Evolutionary conservation across 345 rosid species (phyloP).

Genomic region (Populus ilicifolia): DNA sequence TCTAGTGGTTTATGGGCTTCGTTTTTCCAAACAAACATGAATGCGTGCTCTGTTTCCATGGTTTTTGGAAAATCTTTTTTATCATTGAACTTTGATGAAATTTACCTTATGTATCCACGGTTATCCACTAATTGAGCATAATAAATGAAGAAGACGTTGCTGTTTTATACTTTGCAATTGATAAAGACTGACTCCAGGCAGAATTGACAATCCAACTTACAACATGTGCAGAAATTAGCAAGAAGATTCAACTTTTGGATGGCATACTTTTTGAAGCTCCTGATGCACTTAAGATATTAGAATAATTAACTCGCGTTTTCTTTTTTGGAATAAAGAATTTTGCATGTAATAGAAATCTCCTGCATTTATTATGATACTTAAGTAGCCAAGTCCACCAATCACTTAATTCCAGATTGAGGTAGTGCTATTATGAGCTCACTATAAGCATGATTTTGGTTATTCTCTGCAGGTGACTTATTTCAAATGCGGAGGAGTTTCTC

Average conservation of each 20-base stretch:
- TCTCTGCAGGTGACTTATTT: conserved; percentile 63
- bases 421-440: not conserved
- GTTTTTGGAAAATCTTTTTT: not conserved
- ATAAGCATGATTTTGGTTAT: not conserved
- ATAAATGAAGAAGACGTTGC: not conserved
- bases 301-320: not conserved
- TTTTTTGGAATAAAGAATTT: not conserved
- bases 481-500: conserved; percentile 94
- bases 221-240: not conserved
- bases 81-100: not conserved
- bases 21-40: not conserved
- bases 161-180: not conserved
- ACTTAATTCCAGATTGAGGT: not conserved
- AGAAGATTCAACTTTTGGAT: not conserved
- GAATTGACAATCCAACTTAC: not conserved
- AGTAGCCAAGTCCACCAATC: not conserved
- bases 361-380: not conserved
- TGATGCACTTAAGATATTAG: not conserved
- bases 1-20: not conserved
- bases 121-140: not conserved
- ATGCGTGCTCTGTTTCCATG: not conserved
- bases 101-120: not conserved
- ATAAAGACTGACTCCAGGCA: not conserved
- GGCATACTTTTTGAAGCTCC: not conserved
- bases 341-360: not conserved